Evolutionary conservation across 805 yeast species (phyloP).

Genomic region (Sungouiozyma ichnusensis): DNA sequence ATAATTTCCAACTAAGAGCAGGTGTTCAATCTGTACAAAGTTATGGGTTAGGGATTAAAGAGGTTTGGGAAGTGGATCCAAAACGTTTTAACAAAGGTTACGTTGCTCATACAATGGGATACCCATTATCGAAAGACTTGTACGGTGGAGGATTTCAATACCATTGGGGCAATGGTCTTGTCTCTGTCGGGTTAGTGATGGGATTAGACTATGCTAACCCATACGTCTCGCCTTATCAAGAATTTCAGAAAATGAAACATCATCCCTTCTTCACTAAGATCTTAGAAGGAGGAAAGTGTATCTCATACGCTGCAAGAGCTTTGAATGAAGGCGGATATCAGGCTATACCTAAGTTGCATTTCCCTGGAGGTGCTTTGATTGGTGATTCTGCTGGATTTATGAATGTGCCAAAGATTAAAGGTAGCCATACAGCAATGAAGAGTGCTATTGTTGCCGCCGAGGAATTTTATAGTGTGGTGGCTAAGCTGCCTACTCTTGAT

Average conservation of each 20-base stretch:
- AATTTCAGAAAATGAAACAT: constrained; percentile 86
- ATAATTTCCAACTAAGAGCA: constrained; percentile 56
- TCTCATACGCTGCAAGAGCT: constrained; percentile 92
- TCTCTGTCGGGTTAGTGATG: constrained; percentile 85
- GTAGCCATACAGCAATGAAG: constrained; percentile 96
- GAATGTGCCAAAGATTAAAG: constrained; percentile 96
- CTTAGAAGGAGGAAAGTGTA: constrained; percentile 81
- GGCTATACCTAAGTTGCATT: constrained; percentile 77
- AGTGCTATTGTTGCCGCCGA: constrained; percentile 95
- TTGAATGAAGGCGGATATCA: constrained; percentile 96
- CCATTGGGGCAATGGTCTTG: constrained; percentile 90
- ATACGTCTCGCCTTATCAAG: constrained; percentile 89
- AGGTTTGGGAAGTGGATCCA: constrained; percentile 90
- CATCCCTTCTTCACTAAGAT: constrained; percentile 75
- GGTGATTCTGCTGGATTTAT: constrained; percentile 96
- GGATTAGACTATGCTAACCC: constrained; percentile 95
- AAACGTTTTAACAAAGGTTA: constrained; percentile 71
- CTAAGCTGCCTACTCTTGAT: constrained; percentile 33
- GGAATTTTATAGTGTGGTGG: constrained; percentile 47
- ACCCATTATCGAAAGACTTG: constrained; percentile 59
- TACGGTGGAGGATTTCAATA: constrained; percentile 98
- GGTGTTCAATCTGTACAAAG: constrained; percentile 61
- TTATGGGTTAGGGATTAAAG: constrained; percentile 92
- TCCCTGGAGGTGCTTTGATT: constrained; percentile 93
- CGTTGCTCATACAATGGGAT: constrained; percentile 83